Percentiles rank a stretch among this genome's conserved stretches.
Evolutionary conservation across 371 early-diverging fungal species (phyloP).

Genomic region (Syncephalastrum contaminatum): DNA sequence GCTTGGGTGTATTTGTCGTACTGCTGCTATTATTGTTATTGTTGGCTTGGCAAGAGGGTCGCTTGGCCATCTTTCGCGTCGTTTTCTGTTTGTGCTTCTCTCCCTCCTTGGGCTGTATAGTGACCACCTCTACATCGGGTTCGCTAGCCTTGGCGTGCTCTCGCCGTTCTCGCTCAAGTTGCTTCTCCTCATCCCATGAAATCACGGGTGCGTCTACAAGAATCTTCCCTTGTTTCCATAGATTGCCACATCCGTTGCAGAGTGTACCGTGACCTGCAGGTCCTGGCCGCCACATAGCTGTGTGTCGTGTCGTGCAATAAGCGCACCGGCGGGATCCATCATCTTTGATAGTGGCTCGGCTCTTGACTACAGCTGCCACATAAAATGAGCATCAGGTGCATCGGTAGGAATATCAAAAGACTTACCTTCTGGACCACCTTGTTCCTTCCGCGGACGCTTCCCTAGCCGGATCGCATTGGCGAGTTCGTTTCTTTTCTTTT

Average conservation of each 20-base stretch:
- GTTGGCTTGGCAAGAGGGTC: neutral
- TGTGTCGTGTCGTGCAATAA: slow-evolving; percentile 43
- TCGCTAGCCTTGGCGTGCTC: neutral
- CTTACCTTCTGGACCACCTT: slow-evolving; percentile 20
- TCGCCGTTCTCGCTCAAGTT: slow-evolving; percentile 4
- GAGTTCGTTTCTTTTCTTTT: slow-evolving; percentile 46
- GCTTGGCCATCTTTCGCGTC: no score
- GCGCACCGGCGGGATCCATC: slow-evolving; percentile 36
- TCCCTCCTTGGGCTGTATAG: slow-evolving; percentile 7
- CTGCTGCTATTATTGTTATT: neutral
- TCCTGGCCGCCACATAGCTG: slow-evolving; percentile 48
- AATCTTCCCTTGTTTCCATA: slow-evolving; percentile 56
- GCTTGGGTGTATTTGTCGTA: neutral
- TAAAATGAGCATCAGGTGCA: slow-evolving; percentile 5
- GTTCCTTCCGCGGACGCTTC: slow-evolving; percentile 34
- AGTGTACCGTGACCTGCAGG: slow-evolving; percentile 44
- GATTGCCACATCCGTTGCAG: slow-evolving; percentile 51
- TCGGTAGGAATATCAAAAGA: neutral
- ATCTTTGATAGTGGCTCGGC: slow-evolving; percentile 20
- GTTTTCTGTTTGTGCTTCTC: neutral
- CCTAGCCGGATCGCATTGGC: slow-evolving; percentile 38
- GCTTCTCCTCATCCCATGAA: slow-evolving; percentile 27
- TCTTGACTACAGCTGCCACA: slow-evolving; percentile 19
- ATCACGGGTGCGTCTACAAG: slow-evolving; percentile 41
- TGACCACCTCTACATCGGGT: neutral